A percentile compares a stretch with the other conserved stretches of the same genome.
These are phyloP conservation scores for Ustilago sp. DNA, from an alignment of 1,284 basidiomycete species.

Conservation along the genomic window DNA sequence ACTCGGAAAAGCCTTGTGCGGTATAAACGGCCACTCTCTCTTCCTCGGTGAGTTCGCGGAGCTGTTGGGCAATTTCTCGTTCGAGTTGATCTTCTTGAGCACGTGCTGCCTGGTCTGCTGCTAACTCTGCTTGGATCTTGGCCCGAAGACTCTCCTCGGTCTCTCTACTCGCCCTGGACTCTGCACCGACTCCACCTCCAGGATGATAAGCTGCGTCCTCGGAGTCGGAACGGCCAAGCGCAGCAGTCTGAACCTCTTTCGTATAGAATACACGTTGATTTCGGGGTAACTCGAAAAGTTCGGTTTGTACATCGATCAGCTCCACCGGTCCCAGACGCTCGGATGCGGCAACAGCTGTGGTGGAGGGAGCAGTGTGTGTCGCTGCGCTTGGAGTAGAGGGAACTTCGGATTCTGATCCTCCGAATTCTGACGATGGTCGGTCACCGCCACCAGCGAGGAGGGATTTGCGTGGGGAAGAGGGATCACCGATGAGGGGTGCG, in stretches of 20 bases:
- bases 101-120: slow-evolving; percentile 38
- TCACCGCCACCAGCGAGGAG: slow-evolving; percentile 15
- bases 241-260: slow-evolving; percentile 81
- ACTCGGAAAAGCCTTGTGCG: slow-evolving; percentile 89
- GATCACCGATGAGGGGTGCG: slow-evolving; percentile 18
- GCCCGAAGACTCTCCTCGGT: slow-evolving; percentile 41
- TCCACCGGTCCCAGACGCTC: slow-evolving; percentile 73
- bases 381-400: slow-evolving; percentile 31
- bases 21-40: slow-evolving; percentile 83
- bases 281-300: slow-evolving; percentile 85
- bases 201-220: slow-evolving; percentile 75
- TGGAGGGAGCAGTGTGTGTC: slow-evolving; percentile 12
- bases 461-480: slow-evolving; percentile 37
- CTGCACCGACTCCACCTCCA: slow-evolving; percentile 70
- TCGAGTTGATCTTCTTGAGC: slow-evolving; percentile 75
- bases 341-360: slow-evolving; percentile 9
- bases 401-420: slow-evolving; percentile 41
- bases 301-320: slow-evolving; percentile 80
- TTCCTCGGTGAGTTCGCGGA: slow-evolving; percentile 86
- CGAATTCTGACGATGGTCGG: slow-evolving; percentile 43
- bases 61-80: slow-evolving; percentile 80
- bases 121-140: slow-evolving; percentile 62
- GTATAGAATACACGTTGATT: slow-evolving; percentile 91
- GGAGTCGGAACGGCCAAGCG: slow-evolving; percentile 71
- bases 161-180: slow-evolving; percentile 18